Conservation (phyloP, 2,329 filamentous ascomycete species). For the Trichoderma sp. region DNA sequence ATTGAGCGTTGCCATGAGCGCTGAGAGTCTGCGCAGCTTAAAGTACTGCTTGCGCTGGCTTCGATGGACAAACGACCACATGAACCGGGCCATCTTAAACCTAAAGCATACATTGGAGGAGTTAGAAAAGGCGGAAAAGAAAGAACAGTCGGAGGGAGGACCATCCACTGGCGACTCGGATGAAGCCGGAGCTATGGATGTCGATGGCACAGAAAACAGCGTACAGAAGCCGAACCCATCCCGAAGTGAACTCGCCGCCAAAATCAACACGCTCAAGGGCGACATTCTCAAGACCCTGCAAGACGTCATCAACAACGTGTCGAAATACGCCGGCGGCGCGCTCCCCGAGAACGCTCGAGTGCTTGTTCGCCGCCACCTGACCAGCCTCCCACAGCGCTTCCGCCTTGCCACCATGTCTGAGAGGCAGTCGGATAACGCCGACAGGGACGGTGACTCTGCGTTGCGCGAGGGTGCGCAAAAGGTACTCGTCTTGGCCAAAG, state of each 20-base stretch:
- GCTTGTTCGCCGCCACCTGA: constrained; percentile 81
- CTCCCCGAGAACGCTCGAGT: constrained; percentile 85
- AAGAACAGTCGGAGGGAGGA: constrained; percentile 24
- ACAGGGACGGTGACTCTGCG: constrained; percentile 44
- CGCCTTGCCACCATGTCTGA: constrained; percentile 65
- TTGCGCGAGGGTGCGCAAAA: constrained; percentile 66
- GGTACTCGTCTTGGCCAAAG: constrained; percentile 83
- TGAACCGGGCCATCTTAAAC: constrained; percentile 73
- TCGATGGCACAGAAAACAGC: constrained; percentile 22
- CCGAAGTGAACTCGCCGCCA: constrained; percentile 55
- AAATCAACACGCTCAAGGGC: constrained; percentile 68
- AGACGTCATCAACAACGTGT: constrained; percentile 81
- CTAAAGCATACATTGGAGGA: constrained; percentile 78
- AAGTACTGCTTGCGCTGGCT: constrained; percentile 84
- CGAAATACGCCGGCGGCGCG: constrained; percentile 87
- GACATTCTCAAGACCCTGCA: constrained; percentile 81
- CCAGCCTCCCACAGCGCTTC: constrained; percentile 83
- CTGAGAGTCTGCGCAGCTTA: constrained; percentile 81
- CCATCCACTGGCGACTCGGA: neutral
- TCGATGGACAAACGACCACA: constrained; percentile 78
- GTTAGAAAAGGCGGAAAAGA: constrained; percentile 61
- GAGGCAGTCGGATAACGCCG: constrained; percentile 35
- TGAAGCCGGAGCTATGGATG: constrained; percentile 15
- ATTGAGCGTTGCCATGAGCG: constrained; percentile 86
- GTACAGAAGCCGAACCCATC: constrained; percentile 38